Evolutionary conservation across 1,284 basidiomycete species (phyloP).

Genomic region (Fereydounia khargensis): DNA sequence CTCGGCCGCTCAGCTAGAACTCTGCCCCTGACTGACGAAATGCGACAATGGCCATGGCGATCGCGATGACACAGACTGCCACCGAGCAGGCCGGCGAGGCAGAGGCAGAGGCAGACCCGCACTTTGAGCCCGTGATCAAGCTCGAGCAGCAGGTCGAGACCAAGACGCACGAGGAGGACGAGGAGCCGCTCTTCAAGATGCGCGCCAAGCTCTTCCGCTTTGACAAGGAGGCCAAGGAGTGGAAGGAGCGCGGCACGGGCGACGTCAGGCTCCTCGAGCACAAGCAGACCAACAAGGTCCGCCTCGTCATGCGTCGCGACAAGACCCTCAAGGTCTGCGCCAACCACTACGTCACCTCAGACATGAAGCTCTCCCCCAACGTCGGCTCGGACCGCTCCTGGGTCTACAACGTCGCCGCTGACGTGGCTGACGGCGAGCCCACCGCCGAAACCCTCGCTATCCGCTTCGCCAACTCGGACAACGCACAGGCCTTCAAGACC

Average conservation of each 20-base stretch:
- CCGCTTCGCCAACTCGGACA: slow-evolving; percentile 94
- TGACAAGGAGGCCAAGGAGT: slow-evolving; percentile 75
- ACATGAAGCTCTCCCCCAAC: slow-evolving; percentile 95
- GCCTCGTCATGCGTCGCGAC: slow-evolving; percentile 98
- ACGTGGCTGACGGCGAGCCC: slow-evolving; percentile 77
- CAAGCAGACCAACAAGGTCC: slow-evolving; percentile 82
- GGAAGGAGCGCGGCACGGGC: slow-evolving; percentile 80
- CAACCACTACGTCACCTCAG: slow-evolving; percentile 85
- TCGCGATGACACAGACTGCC: slow-evolving; percentile 16
- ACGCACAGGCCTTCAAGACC: slow-evolving; percentile 55
- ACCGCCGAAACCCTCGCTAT: slow-evolving; percentile 94
- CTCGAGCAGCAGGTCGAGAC: slow-evolving; percentile 94
- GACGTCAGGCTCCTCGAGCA: slow-evolving; percentile 63
- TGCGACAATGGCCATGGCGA: no score
- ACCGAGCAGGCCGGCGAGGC: slow-evolving; percentile 51
- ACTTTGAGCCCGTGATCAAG: slow-evolving; percentile 95
- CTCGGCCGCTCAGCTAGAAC: no score
- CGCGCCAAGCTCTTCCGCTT: slow-evolving; percentile 99
- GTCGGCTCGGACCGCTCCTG: slow-evolving; percentile 98
- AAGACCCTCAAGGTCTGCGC: slow-evolving; percentile 99
- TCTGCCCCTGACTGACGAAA: no score
- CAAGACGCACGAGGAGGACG: slow-evolving; percentile 94
- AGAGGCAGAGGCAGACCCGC: slow-evolving; percentile 82
- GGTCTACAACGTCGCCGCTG: slow-evolving; percentile 90
- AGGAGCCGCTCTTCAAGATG: slow-evolving; percentile 94